Base-by-base conservation (phyloP, 2,329 filamentous ascomycete genomes). In the Emydomyces testavorans region DNA sequence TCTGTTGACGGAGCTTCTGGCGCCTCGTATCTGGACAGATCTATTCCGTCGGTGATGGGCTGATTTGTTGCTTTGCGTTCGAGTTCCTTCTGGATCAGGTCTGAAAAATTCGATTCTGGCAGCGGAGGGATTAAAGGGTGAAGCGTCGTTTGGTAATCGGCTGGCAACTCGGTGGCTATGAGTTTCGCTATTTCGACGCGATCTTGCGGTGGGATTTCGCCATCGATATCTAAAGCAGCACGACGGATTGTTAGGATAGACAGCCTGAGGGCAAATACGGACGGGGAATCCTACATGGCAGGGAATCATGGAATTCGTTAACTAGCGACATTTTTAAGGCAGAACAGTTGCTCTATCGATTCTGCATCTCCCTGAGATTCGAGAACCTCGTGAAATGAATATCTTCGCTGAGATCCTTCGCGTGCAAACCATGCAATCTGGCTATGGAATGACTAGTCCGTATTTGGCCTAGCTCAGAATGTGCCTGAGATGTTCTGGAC, bases 21-120 rank as follows among this genome's bases (percentile, higher is more conserved):
- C 2, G 81, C 78, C 67, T 94, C 85, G 75, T 96, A 96, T 56
- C 89, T 86, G 36, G 76, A 70, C 15, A 87, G 72, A 64, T 94
- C 84, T 57, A 94, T 79, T 46, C 78, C 79, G 31, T 65, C 76
- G 0, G 66, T 62, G 48, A 85, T 68, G 1, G 80, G 75, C n/a
- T 73, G 61, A 48, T 75, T 71, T n/a, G 72, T 61, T 37, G 77
- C 70, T 51, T 89, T 72, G 54, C 86, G 83, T 16, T 71, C 68
- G 53, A 90, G 74, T 60, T 94, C 87, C 56, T 76, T 63, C 55
- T 75, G 60, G 32, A 94, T 71, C n/a, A 82, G 65, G 3, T 78
- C 74, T 4, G 82, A 78, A 68, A 88, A 84, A 43, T 65, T 68
- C 4, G 77, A 68, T 28, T 68, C 65, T 53, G 69, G 70, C 13